Conservation (phyloP, 495 filamentous ascomycete species). For the Annulohypoxylon bovei region DNA sequence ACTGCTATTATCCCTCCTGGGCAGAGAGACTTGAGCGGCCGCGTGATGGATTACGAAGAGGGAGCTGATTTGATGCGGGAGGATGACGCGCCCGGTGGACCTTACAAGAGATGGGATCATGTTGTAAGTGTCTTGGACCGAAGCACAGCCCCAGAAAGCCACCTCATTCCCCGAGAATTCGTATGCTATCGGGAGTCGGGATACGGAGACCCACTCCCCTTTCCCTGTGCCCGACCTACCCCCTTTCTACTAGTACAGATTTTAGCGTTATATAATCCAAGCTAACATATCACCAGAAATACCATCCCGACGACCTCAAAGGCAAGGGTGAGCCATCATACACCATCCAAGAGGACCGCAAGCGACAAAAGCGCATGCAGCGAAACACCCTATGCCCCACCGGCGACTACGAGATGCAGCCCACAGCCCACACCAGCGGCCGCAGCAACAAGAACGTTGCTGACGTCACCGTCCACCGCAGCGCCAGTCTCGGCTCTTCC, state of each 20-base stretch:
- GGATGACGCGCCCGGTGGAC: slow-evolving; percentile 62
- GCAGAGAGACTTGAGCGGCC: slow-evolving; percentile 69
- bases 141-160: background rate
- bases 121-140: slow-evolving; percentile 63
- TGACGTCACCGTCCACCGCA: slow-evolving; percentile 42
- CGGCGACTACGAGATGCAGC: slow-evolving; percentile 56
- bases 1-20: slow-evolving; percentile 81
- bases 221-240: too few relatives aligned
- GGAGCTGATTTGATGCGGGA: slow-evolving; percentile 86
- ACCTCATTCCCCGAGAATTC: background rate
- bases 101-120: slow-evolving; percentile 73
- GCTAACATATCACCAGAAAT: slow-evolving; percentile 60
- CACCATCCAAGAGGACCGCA: slow-evolving; percentile 71
- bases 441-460: slow-evolving; percentile 7
- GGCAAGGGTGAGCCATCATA: slow-evolving; percentile 83
- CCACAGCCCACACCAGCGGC: slow-evolving; percentile 10
- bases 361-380: slow-evolving; percentile 51
- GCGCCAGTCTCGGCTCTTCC: slow-evolving; percentile 44
- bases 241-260: background rate
- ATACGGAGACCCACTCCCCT: background rate
- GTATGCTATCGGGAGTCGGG: background rate
- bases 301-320: slow-evolving; percentile 76
- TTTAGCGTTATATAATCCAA: background rate
- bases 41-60: slow-evolving; percentile 82
- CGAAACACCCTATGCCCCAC: slow-evolving; percentile 1